Conservation (phyloP, 495 filamentous ascomycete genomes). For the Opeltia flavorubescens region DNA sequence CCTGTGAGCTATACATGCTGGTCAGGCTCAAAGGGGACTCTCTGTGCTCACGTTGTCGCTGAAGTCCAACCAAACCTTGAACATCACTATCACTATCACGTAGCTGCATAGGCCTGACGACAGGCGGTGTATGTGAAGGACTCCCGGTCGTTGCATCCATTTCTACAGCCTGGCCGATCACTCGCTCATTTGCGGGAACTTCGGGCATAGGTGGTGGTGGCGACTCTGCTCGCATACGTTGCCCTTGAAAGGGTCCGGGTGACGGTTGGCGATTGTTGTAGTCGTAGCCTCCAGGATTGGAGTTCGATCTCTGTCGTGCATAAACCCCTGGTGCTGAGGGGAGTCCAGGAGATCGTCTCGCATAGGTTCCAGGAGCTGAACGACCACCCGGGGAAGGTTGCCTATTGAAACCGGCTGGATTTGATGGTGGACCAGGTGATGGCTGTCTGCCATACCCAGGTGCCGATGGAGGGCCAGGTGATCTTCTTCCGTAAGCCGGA, state of each 20-base stretch:
- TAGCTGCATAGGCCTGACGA: constrained; percentile 25
- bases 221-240: constrained; percentile 6
- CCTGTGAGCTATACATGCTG: constrained; percentile 52
- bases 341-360: constrained; percentile 5
- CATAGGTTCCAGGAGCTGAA: constrained; percentile 12
- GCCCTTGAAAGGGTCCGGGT: constrained; percentile 11
- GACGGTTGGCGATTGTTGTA: constrained; percentile 22
- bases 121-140: constrained; percentile 26
- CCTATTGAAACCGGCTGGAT: constrained; percentile 10
- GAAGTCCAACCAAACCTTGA: constrained; percentile 52
- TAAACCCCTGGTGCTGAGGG: constrained; percentile 18
- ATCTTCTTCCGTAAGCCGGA: no score
- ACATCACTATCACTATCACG: constrained; percentile 55
- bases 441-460: constrained; percentile 29
- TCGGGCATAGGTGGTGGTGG: constrained; percentile 52
- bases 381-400: constrained; percentile 8
- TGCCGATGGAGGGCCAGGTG: constrained; percentile 24
- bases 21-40: constrained; percentile 38
- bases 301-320: constrained; percentile 17
- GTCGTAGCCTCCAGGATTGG: constrained; percentile 21
- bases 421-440: constrained; percentile 26
- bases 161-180: constrained; percentile 64
- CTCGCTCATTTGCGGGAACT: constrained; percentile 25
- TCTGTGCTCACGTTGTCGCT: constrained; percentile 28
- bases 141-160: constrained; percentile 59